Base-by-base conservation (phyloP, 2,329 filamentous ascomycete species). In the Aspergillus ochraceus region DNA sequence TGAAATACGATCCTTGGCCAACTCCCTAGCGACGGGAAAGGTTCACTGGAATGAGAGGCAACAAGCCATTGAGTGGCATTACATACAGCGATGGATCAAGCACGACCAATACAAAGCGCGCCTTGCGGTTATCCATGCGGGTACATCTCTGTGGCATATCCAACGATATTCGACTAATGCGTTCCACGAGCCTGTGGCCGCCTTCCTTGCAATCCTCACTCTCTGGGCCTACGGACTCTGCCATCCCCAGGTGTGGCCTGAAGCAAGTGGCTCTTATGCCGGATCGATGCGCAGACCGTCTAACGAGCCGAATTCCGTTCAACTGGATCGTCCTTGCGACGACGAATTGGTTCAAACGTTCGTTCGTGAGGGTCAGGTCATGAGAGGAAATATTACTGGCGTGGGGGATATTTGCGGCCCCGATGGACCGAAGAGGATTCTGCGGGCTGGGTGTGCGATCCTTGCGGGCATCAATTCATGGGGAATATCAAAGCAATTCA, bases 281-380 rank as follows among this genome's bases (percentile, higher is more conserved):
- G 50, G 49, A 11, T 49, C 58, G 8, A 51, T 59, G 20, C 46
- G 54, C 45, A 62, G 65, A 12, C 52, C 60, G n/a, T 66, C 65
- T 3, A 67, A 68, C 1, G 73, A 76, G 19, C 76, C 79, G 0
- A 75, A 71, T 0, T 80, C 82, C 9, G 82, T 86, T 42, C 78
- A 82, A 19, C 72, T 87, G 0, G 84, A 87, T 58, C 75, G 83
- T 10, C 84, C 84, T 0, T 79, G 79, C 2, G 83, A 86, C 61
- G 84, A 86, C 66, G 84, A 86, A 64, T 76, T 86, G 52, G 83
- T 85, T 1, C 84, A 86, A 64, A 70, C 81, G 1, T 86, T 83
- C 66, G 82, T 86, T 0, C 74, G 79, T 11, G 74, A 78, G 17
- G 84, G 84, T 0, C 72, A 79, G 30, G 72, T 65, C 3, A 84